phyloP scores from a whole-genome alignment of 352 stramenopile genomes.

The Elongisporangium undulatum region DNA sequence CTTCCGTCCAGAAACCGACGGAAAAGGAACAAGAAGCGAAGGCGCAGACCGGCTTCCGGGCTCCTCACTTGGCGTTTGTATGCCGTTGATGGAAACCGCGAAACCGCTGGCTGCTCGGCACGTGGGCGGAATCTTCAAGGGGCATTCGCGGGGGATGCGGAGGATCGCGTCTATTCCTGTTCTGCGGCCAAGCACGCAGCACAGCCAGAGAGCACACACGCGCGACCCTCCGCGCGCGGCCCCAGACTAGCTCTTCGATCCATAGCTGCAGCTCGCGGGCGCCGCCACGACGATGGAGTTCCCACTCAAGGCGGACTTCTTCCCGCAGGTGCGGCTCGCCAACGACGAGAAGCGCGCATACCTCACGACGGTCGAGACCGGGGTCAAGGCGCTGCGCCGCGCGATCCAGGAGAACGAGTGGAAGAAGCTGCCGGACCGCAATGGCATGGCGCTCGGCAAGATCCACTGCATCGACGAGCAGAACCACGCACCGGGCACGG shows the following conservation, averaged over 20 bases:
- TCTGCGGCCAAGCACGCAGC: neutral
- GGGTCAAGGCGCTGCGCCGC: slow-evolving; percentile 31
- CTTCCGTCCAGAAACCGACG: neutral
- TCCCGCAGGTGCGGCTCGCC: slow-evolving; percentile 49
- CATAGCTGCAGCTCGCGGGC: neutral
- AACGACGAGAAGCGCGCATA: slow-evolving; percentile 43
- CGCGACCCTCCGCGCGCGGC: neutral
- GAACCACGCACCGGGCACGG: slow-evolving; percentile 3
- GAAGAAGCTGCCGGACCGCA: slow-evolving; percentile 48
- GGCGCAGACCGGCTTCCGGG: neutral
- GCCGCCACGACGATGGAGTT: slow-evolving; percentile 62
- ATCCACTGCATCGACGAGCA: slow-evolving; percentile 52
- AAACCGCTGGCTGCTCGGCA: neutral
- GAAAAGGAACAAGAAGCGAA: neutral
- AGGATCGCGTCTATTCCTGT: neutral
- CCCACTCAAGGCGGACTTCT: slow-evolving; percentile 66
- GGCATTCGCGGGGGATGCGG: neutral
- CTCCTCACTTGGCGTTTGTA: neutral
- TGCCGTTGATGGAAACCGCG: neutral
- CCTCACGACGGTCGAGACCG: slow-evolving; percentile 31
- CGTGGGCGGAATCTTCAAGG: neutral
- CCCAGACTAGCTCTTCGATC: too few species aligned
- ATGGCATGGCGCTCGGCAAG: slow-evolving; percentile 60
- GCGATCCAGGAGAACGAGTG: slow-evolving; percentile 47
- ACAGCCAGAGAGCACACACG: neutral